Evolutionary conservation across 2,329 filamentous ascomycete genomes (phyloP).

Genomic region (Trichoderma sp.): DNA sequence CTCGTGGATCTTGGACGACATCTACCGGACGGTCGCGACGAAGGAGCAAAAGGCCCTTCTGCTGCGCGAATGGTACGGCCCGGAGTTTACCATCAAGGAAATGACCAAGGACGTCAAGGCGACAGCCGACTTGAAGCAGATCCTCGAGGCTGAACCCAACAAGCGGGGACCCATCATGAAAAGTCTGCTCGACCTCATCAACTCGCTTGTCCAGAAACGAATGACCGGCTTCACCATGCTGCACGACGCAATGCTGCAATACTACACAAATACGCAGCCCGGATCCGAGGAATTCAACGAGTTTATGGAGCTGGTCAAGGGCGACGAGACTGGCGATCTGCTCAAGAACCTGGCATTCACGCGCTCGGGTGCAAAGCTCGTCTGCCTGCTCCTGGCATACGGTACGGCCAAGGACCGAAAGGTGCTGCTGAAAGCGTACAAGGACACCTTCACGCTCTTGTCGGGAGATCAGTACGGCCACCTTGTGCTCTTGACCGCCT

Average conservation of each 20-base stretch:
- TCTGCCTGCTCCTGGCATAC: conserved; percentile 79
- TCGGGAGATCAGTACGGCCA: conserved; percentile 79
- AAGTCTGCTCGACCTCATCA: conserved; percentile 82
- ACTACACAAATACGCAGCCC: conserved; percentile 77
- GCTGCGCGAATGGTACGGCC: conserved; percentile 93
- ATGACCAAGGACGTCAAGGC: conserved; percentile 55
- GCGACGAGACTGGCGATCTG: conserved; percentile 86
- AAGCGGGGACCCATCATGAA: conserved; percentile 88
- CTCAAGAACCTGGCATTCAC: conserved; percentile 97
- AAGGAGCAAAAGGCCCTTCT: conserved; percentile 82
- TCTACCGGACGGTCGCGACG: conserved; percentile 87
- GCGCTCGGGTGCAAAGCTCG: conserved; percentile 78
- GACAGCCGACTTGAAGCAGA: conserved; percentile 71
- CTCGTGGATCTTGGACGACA: conserved; percentile 96
- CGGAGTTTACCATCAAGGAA: conserved; percentile 85
- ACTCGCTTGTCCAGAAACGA: conserved; percentile 92
- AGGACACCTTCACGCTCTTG: conserved; percentile 85
- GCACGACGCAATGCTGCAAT: conserved; percentile 97
- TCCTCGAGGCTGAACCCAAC: conserved; percentile 76
- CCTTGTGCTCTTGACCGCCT: conserved; percentile 78
- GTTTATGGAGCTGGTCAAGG: conserved; percentile 87
- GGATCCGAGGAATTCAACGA: conserved; percentile 82
- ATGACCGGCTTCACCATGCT: conserved; percentile 96
- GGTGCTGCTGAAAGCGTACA: conserved; percentile 82
- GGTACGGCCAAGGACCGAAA: conserved; percentile 92